phyloP scores from a whole-genome alignment of 2,329 filamentous ascomycete genomes.

The Coniochaeta sp. region DNA sequence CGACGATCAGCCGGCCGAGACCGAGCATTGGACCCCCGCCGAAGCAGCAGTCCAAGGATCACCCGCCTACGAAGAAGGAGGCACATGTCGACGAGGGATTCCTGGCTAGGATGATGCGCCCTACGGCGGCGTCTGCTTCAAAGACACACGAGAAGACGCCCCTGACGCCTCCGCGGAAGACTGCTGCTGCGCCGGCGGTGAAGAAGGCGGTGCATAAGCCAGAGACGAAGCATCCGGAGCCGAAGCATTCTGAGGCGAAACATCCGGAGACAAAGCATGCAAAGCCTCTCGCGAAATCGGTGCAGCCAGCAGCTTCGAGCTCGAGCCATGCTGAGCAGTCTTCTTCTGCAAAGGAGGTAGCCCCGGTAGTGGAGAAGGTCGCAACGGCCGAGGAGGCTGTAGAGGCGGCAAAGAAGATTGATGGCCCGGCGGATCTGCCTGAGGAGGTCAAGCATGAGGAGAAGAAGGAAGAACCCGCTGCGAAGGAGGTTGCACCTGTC shows the following conservation, averaged over 20 bases:
- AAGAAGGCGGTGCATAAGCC: slow-evolving; percentile 11
- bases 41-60: slow-evolving; percentile 44
- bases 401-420: not conserved
- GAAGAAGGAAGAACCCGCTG: not conserved
- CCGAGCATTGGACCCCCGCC: slow-evolving; percentile 52
- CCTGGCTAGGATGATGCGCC: slow-evolving; percentile 74
- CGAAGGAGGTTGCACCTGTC: not conserved
- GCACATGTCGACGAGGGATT: slow-evolving; percentile 61
- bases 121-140: slow-evolving; percentile 60
- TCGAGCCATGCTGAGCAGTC: not conserved
- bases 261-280: not conserved
- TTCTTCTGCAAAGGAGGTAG: slow-evolving; percentile 8
- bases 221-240: not conserved
- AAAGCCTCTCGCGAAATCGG: not conserved
- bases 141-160: slow-evolving; percentile 58
- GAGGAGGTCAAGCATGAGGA: not conserved
- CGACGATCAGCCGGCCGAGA: slow-evolving; percentile 34
- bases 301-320: slow-evolving; percentile 3
- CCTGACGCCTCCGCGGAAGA: slow-evolving; percentile 39
- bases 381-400: slow-evolving; percentile 11
- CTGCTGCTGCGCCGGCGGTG: slow-evolving; percentile 7
- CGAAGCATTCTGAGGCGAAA: not conserved
- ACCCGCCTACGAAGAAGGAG: slow-evolving; percentile 38
- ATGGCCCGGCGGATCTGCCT: not conserved
- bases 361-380: slow-evolving; percentile 14